Base-by-base conservation (phyloP, 2,329 filamentous ascomycete genomes). In the Calonectria pteridis region DNA sequence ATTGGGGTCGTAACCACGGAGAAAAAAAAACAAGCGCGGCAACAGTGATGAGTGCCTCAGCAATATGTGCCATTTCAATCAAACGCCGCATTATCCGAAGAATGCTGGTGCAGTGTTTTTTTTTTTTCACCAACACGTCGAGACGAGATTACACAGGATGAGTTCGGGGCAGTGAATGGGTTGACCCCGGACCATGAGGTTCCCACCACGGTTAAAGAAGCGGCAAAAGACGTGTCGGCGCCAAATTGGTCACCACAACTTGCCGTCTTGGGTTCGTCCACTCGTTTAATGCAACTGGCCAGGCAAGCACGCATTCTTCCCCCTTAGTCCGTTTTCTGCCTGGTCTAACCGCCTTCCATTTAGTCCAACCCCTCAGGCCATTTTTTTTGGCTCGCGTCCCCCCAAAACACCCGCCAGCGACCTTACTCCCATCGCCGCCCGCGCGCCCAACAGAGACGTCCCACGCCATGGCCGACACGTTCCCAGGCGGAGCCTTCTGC, bases 271-370 rank as follows among this genome's bases (percentile, higher is more conserved):
- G 55, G 55, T 18, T 35, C 33, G 35, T 33, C 26, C 35, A n/a
- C 33, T 62, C 55, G 35, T 62, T 40, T 62, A 7, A 33, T 35
- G 55, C 26, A 20, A 37, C 55, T 40, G 14, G 55, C 33, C n/a
- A 40, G 23, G 37, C n/a, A 62, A 31, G 31, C 55, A 62, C 37
- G 55, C 35, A 62, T 62, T 37, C n/a, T 16, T 13, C 5, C 37
- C 33, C 23, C 33, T 62, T 62, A 33, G 43, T 23, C 9, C 40
- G 6, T 62, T 62, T 62, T 62, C 55, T 62, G 55, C 55, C 55
- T 62, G 26, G 55, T 26, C 23, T 62, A 62, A 62, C 55, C 55
- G 55, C 55, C 55, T 62, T 62, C 55, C 55, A 18, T 40, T 62
- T 62, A 40, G 37, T 28, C 40, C 55, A 40, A 40, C 55, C 35